Evolutionary conservation across 139 green algal species (phyloP).

Genomic region (Chlorella sp.): DNA sequence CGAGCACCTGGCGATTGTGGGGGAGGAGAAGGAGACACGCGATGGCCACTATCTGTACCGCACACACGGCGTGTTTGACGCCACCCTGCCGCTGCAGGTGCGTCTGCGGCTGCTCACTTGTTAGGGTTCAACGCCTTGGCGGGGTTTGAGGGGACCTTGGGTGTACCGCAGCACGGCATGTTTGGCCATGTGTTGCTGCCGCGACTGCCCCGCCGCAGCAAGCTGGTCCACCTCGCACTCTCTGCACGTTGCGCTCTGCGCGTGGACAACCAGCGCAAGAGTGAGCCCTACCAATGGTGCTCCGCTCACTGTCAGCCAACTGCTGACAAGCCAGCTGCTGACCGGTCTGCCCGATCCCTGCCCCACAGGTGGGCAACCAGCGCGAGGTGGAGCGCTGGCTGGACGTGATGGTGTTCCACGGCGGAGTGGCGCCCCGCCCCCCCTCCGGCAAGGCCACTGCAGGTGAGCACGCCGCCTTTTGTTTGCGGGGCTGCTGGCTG

Average conservation of each 20-base stretch:
- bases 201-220: too few species aligned
- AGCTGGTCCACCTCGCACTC: too few species aligned
- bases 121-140: too few species aligned
- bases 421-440: neutral
- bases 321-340: too few species aligned
- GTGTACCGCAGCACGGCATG: neutral
- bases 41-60: conserved; percentile 67
- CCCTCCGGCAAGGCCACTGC: neutral
- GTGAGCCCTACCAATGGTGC: too few species aligned
- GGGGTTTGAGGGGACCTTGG: too few species aligned
- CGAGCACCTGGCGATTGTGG: conserved; percentile 22
- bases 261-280: too few species aligned
- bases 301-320: too few species aligned
- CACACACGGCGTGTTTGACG: conserved; percentile 39
- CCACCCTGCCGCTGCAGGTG: conserved; percentile 34
- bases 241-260: too few species aligned
- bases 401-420: conserved; percentile 17
- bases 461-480: too few species aligned
- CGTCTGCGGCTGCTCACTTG: neutral
- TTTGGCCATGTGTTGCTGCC: too few species aligned
- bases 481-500: too few species aligned
- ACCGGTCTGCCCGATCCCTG: neutral
- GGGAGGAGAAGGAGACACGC: conserved; percentile 58
- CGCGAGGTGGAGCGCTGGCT: conserved; percentile 22
- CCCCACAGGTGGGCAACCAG: conserved; percentile 24